phyloP scores from a whole-genome alignment of 2,329 filamentous ascomycete genomes.

The Trichoderma sp. region DNA sequence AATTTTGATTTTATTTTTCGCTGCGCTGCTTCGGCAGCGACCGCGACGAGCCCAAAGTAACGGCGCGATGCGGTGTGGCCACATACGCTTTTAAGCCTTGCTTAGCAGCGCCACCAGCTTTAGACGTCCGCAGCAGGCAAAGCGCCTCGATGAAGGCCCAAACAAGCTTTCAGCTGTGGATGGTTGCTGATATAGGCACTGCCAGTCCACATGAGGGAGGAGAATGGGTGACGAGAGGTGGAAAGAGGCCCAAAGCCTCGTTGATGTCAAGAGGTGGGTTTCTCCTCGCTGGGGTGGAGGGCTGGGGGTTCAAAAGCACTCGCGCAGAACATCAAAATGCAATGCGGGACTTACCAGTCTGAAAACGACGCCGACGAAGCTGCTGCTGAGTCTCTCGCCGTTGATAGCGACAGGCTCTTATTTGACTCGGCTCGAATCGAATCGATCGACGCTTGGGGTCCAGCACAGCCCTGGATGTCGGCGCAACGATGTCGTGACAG shows the following conservation, averaged over 20 bases:
- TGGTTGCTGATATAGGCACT: not conserved
- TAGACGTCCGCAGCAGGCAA: constrained; percentile 12
- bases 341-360: not conserved
- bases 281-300: not conserved
- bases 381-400: not conserved
- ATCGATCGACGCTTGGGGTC: not conserved
- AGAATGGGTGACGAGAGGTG: not conserved
- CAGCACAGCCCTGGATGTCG: constrained; percentile 10
- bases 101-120: constrained; percentile 19
- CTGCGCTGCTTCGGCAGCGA: not conserved
- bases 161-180: constrained; percentile 7
- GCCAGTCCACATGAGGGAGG: not conserved
- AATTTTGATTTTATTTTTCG: not conserved
- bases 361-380: not conserved
- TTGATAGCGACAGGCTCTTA: not conserved
- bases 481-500: not conserved
- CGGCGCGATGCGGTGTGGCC: constrained; percentile 25
- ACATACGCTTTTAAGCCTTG: constrained; percentile 9
- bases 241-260: not conserved
- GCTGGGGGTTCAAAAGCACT: not conserved
- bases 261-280: not conserved
- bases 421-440: constrained; percentile 8
- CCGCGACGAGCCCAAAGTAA: constrained; percentile 13
- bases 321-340: not conserved
- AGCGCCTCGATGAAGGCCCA: constrained; percentile 5